Evolutionary conservation across 2,329 filamentous ascomycete species (phyloP).

Genomic region (Hortaea sp.): DNA sequence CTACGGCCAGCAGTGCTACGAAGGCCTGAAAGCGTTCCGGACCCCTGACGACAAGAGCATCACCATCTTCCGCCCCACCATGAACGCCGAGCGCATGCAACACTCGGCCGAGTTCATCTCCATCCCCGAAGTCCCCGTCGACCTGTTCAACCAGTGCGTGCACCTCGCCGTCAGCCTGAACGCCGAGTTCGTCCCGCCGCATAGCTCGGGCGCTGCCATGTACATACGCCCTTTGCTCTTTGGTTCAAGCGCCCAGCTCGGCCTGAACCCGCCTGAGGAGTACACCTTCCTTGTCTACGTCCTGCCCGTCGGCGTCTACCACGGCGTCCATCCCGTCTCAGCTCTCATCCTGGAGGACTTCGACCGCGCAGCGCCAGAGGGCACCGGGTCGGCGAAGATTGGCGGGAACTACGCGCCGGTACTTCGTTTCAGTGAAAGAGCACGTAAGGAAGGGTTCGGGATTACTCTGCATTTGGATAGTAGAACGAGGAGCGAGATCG

Average conservation of each 20-base stretch:
- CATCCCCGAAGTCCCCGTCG: constrained; percentile 67
- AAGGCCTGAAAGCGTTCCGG: constrained; percentile 96
- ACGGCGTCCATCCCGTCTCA: constrained; percentile 79
- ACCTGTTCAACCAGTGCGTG: constrained; percentile 66
- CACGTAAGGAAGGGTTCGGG: constrained; percentile 69
- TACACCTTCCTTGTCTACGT: constrained; percentile 89
- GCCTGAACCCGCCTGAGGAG: constrained; percentile 76
- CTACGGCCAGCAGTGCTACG: constrained; percentile 96
- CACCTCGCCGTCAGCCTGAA: constrained; percentile 78
- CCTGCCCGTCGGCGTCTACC: constrained; percentile 86
- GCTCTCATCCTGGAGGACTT: constrained; percentile 86
- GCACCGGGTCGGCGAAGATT: constrained; percentile 84
- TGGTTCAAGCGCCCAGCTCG: constrained; percentile 77
- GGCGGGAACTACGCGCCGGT: constrained; percentile 96
- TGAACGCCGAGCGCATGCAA: constrained; percentile 76
- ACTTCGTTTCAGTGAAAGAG: constrained; percentile 74
- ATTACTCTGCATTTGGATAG: constrained; percentile 93
- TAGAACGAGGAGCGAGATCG: constrained; percentile 70
- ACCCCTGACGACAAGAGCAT: constrained; percentile 58
- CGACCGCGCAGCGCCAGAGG: constrained; percentile 83
- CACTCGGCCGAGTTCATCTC: constrained; percentile 76
- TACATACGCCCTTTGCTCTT: constrained; percentile 87
- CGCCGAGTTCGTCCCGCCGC: constrained; percentile 81
- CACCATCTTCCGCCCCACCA: constrained; percentile 76
- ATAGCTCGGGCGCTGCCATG: constrained; percentile 80